Percentiles rank a stretch among this genome's conserved stretches.
These are phyloP conservation scores for Aechmea fasciata DNA, from an alignment of 176 grass and related monocot species.

Conservation along the genomic window DNA sequence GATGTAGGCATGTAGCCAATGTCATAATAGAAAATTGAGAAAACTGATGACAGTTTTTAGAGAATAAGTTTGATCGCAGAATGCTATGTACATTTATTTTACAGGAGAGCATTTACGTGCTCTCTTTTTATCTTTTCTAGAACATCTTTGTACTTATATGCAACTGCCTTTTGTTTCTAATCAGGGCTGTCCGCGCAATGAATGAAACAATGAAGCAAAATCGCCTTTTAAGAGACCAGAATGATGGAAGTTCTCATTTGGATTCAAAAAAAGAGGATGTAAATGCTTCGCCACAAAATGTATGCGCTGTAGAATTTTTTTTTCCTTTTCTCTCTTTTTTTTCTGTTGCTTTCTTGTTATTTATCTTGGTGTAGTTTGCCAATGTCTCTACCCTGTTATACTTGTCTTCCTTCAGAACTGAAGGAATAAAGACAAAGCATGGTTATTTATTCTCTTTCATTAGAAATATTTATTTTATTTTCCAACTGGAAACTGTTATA, in stretches of 20 bases:
- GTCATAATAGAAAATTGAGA: too few relatives aligned
- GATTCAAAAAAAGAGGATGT: slow-evolving; percentile 11
- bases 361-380: not conserved
- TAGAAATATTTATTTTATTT: too few relatives aligned
- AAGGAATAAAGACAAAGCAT: too few relatives aligned
- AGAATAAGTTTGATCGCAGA: too few relatives aligned
- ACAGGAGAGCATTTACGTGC: not conserved
- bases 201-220: slow-evolving; percentile 79
- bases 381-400: not conserved
- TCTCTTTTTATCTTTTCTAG: slow-evolving; percentile 2
- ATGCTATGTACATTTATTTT: too few relatives aligned
- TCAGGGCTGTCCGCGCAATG: slow-evolving; percentile 78
- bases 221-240: slow-evolving; percentile 40
- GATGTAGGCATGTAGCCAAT: too few relatives aligned
- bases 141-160: not conserved
- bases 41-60: too few relatives aligned
- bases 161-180: slow-evolving; percentile 16
- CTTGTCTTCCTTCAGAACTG: too few relatives aligned
- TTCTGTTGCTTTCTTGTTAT: too few relatives aligned
- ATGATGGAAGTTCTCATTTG: slow-evolving; percentile 42
- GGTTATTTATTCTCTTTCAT: too few relatives aligned
- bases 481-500: too few relatives aligned
- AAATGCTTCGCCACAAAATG: slow-evolving; percentile 46
- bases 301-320: slow-evolving; percentile 21
- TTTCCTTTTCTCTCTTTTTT: not conserved